phyloP scores from a whole-genome alignment of 2,329 filamentous ascomycete species.

The Fonsecaea erecta region DNA sequence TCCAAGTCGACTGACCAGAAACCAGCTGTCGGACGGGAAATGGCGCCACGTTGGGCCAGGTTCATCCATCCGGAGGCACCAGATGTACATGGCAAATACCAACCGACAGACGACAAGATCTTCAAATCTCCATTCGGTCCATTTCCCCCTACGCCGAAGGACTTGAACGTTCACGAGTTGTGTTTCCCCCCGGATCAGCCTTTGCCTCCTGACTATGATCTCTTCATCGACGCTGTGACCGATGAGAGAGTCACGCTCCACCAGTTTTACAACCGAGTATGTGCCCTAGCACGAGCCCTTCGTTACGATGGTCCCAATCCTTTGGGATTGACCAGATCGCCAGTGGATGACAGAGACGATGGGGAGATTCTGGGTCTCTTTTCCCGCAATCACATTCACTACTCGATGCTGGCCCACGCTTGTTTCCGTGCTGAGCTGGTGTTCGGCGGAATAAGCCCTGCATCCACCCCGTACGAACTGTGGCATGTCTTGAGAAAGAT shows the following conservation, averaged over 20 bases:
- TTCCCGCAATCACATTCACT: background rate
- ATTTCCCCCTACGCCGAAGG: background rate
- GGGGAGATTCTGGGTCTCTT: background rate
- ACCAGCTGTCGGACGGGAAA: background rate
- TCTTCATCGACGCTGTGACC: background rate
- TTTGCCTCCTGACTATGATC: background rate
- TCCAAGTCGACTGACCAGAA: background rate
- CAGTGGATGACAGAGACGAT: background rate
- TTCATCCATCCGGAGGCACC: background rate
- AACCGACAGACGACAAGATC: background rate
- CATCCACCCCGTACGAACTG: background rate
- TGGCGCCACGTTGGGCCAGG: background rate
- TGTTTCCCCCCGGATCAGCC: background rate
- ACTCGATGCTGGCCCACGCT: background rate
- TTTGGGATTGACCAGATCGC: background rate
- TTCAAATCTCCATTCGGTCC: background rate
- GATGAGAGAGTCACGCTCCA: background rate
- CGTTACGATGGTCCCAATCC: background rate
- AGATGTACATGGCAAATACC: background rate
- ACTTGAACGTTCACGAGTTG: background rate
- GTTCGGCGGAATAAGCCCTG: background rate
- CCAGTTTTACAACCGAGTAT: background rate
- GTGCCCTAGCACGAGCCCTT: background rate
- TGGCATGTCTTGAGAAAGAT: constrained; percentile 1
- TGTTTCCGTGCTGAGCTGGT: constrained; percentile 1